Percentiles rank a stretch among this genome's conserved stretches.
Conservation (phyloP, 768 basidiomycete species). For the Piloderma croceum region DNA sequence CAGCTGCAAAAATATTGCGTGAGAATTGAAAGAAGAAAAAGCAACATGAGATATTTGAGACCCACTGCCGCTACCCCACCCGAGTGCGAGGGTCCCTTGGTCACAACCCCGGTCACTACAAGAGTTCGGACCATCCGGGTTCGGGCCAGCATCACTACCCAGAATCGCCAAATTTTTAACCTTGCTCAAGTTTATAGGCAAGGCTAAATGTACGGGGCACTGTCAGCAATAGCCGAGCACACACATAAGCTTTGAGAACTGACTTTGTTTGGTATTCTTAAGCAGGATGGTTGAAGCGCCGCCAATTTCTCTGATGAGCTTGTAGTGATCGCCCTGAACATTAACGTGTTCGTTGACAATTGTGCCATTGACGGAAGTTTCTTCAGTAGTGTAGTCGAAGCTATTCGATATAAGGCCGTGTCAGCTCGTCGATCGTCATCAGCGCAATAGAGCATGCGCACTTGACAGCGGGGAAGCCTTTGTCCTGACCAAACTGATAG, state of each 20-base stretch:
- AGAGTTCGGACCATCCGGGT: conserved; percentile 30
- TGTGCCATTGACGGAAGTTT: background rate
- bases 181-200: conserved; percentile 42
- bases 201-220: conserved; percentile 20
- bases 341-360: conserved; percentile 50
- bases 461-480: background rate
- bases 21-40: background rate
- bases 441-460: background rate
- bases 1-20: conserved; percentile 50
- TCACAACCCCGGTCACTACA: conserved; percentile 48
- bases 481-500: conserved; percentile 20
- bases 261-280: conserved; percentile 48
- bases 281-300: conserved; percentile 61
- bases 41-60: conserved; percentile 19
- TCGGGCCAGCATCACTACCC: conserved; percentile 50
- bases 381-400: background rate
- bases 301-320: conserved; percentile 62
- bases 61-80: conserved; percentile 37
- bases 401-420: background rate
- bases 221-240: background rate
- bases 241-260: background rate
- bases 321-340: conserved; percentile 64
- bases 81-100: conserved; percentile 56
- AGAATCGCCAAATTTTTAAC: conserved; percentile 55
- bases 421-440: too few relatives aligned